Evolutionary conservation across 2,329 filamentous ascomycete species (phyloP).

Genomic region (Pseudogymnoascus sp.): DNA sequence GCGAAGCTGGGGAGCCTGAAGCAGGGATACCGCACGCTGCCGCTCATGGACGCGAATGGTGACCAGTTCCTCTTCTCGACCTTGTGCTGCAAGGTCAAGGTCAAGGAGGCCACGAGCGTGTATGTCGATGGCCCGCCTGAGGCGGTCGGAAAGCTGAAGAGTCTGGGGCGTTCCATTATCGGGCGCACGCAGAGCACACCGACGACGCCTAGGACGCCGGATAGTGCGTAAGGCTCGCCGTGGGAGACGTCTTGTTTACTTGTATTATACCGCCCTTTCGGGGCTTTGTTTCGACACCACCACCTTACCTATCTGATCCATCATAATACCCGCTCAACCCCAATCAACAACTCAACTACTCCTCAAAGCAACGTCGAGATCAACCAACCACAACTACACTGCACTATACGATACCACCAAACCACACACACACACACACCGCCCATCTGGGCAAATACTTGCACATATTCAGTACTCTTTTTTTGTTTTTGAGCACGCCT

Average conservation of each 20-base stretch:
- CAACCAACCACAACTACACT: background rate
- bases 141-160: conserved; percentile 46
- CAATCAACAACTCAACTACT: background rate
- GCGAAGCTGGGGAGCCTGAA: conserved; percentile 85
- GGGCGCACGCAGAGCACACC: conserved; percentile 31
- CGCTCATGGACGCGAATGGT: conserved; percentile 77
- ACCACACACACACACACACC: background rate
- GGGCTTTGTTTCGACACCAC: background rate
- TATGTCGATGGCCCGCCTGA: conserved; percentile 44
- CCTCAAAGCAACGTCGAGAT: background rate
- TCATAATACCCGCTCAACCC: background rate
- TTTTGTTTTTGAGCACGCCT: background rate
- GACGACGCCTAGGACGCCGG: background rate
- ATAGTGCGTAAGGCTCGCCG: background rate
- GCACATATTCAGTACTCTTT: background rate
- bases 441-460: background rate
- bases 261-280: background rate
- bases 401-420: background rate
- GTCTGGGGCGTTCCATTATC: conserved; percentile 49
- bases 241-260: background rate
- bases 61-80: conserved; percentile 94
- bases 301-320: background rate
- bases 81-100: conserved; percentile 80
- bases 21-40: conserved; percentile 86
- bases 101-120: conserved; percentile 47